Base-by-base conservation (phyloP, 108 stramenopile species). In the Skeletonema tropicum region DNA sequence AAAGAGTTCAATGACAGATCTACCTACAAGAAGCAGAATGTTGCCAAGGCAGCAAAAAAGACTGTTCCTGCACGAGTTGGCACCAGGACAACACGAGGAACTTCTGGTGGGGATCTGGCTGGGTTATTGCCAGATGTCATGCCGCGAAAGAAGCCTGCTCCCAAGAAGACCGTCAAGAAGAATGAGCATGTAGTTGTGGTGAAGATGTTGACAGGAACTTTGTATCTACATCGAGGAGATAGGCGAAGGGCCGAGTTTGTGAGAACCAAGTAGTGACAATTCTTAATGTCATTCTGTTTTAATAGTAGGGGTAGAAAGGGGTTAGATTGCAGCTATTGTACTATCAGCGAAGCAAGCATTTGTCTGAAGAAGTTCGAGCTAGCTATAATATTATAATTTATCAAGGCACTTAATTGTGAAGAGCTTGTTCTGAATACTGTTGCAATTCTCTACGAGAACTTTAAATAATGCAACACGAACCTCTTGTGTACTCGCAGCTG, bases 211-310 rank as follows among this genome's bases (percentile, higher is more conserved):
- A 90, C 89, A 35, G 89, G 89, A 41, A 88, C 82, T 17, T 73
- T 90, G 36, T 90, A 88, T 63, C 73, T 90, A 74, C 88, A 90
- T 61, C 85, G 89, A 21, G 89, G 89, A 11, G 77, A 71, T 35
- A 76, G 81, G 31, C 84, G 61, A 21, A 81, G 89, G 57, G 89
- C 87, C 21, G 87, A 88, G 60, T 90, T 88, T 68, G 65, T 90
- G 21, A 83, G 84, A 41, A 75, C 52, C 48, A 85, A 85, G 36
- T 88, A 76, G 57, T 17, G 39, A 41, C 39, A 41, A 14, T 12
- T 41, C 13, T 41, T 41, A 41, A 41, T 13, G 39, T 41, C 39
- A 41, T 41, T 41, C 13, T 11, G 39, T 35, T 8, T 12, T 13
- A 41, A 41, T 41, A 41, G 13, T 13, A 41, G 39, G 39, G 39